phyloP scores from a whole-genome alignment of 2,329 filamentous ascomycete species.

The Beauveria asiatica region DNA sequence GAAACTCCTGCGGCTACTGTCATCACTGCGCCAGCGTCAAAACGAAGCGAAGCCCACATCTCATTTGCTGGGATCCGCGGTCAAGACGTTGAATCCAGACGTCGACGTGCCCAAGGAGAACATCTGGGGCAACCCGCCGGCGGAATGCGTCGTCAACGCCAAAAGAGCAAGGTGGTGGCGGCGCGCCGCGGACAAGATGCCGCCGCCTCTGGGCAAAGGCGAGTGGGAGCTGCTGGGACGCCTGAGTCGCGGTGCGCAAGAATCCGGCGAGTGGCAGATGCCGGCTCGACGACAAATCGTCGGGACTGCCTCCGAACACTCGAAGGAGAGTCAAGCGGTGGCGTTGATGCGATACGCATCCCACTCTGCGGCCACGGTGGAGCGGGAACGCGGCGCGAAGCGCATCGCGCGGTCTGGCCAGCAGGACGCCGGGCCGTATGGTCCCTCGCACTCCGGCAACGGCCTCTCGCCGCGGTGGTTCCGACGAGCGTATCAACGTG shows the following conservation, averaged over 20 bases:
- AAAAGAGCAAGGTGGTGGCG: conserved; percentile 43
- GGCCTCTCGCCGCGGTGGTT: conserved; percentile 32
- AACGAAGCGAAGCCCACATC: conserved; percentile 14
- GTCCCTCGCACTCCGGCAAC: conserved; percentile 23
- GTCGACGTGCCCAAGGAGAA: conserved; percentile 32
- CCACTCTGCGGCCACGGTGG: background rate
- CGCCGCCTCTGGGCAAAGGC: conserved; percentile 43
- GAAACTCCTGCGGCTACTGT: conserved; percentile 34
- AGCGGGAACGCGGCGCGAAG: background rate
- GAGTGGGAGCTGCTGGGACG: conserved; percentile 50
- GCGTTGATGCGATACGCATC: conserved; percentile 2
- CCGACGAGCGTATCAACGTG: conserved; percentile 37
- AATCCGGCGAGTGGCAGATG: conserved; percentile 26
- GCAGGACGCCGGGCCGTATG: conserved; percentile 30
- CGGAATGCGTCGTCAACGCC: conserved; percentile 29
- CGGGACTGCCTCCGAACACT: background rate
- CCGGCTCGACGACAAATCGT: conserved; percentile 17
- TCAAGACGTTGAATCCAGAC: conserved; percentile 27
- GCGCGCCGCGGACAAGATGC: conserved; percentile 32
- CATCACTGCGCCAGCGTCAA: conserved; percentile 32
- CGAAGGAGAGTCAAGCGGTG: background rate
- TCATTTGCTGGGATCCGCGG: conserved; percentile 18
- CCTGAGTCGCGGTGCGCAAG: conserved; percentile 35
- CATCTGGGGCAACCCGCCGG: conserved; percentile 40
- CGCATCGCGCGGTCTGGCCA: conserved; percentile 27